Evolutionary conservation across 352 stramenopile species (phyloP).

Genomic region (Elongisporangium undulatum): DNA sequence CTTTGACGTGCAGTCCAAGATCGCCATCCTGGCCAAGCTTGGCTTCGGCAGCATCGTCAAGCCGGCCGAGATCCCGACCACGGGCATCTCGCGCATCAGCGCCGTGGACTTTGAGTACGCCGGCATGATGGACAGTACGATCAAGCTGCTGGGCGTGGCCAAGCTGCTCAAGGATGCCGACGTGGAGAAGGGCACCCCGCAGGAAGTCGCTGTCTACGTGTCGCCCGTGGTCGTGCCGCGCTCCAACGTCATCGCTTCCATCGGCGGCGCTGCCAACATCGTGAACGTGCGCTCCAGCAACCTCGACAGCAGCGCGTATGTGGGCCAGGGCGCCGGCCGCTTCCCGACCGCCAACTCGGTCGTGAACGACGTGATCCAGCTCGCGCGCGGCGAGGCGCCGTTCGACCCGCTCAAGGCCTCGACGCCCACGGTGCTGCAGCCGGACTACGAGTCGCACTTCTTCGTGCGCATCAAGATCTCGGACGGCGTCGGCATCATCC

Average conservation of each 20-base stretch:
- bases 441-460: constrained; percentile 91
- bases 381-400: constrained; percentile 83
- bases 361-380: constrained; percentile 93
- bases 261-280: constrained; percentile 89
- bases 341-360: constrained; percentile 96
- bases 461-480: constrained; percentile 95
- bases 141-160: constrained; percentile 93
- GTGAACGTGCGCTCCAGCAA: constrained; percentile 90
- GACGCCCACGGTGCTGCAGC: constrained; percentile 61
- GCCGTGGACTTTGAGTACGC: constrained; percentile 95
- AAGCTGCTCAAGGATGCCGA: constrained; percentile 78
- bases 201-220: constrained; percentile 92
- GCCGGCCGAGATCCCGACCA: constrained; percentile 86
- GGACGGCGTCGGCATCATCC: constrained; percentile 93
- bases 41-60: constrained; percentile 90
- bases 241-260: constrained; percentile 87
- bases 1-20: constrained; percentile 95
- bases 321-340: constrained; percentile 90
- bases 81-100: constrained; percentile 91
- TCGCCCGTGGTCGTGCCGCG: constrained; percentile 90
- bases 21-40: constrained; percentile 93
- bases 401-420: constrained; percentile 84
- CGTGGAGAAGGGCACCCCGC: constrained; percentile 52
- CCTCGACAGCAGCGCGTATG: constrained; percentile 88
- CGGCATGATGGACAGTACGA: constrained; percentile 93